Percentiles rank a stretch among this genome's conserved stretches.
Evolutionary conservation across 2,329 filamentous ascomycete species (phyloP).

Genomic region (Colletotrichum sp.): DNA sequence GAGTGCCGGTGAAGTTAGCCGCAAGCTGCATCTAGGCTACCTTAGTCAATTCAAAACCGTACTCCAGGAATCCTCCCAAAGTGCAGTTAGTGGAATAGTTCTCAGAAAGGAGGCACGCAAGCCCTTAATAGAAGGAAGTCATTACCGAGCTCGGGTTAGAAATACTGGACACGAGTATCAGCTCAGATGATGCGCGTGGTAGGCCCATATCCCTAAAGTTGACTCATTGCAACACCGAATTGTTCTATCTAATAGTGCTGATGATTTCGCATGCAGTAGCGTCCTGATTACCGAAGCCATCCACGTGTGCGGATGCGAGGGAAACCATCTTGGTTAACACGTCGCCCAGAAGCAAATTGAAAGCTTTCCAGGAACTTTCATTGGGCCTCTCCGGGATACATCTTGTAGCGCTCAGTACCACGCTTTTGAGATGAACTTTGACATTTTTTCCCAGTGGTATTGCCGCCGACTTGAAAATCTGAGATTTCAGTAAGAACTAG

Average conservation of each 20-base stretch:
- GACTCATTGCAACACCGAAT: background rate
- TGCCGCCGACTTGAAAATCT: slow-evolving; percentile 35
- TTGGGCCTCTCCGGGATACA: slow-evolving; percentile 36
- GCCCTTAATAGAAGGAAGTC: slow-evolving; percentile 23
- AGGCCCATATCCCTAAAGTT: no score
- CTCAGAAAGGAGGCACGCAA: background rate
- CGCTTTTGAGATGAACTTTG: background rate
- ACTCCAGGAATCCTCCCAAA: background rate
- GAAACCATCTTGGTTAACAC: slow-evolving; percentile 32
- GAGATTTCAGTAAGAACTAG: slow-evolving; percentile 31
- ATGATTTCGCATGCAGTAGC: slow-evolving; percentile 29
- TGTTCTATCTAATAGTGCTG: background rate
- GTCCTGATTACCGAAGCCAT: slow-evolving; percentile 29
- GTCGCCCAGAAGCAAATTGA: slow-evolving; percentile 35
- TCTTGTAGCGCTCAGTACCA: slow-evolving; percentile 28
- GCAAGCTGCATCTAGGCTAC: slow-evolving; percentile 47
- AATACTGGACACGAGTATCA: slow-evolving; percentile 9
- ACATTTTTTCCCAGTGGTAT: background rate
- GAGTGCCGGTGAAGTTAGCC: slow-evolving; percentile 50
- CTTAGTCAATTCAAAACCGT: background rate
- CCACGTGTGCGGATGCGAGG: slow-evolving; percentile 33
- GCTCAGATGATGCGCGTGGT: slow-evolving; percentile 12
- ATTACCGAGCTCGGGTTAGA: slow-evolving; percentile 28
- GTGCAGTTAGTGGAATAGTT: background rate
- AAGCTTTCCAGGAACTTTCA: slow-evolving; percentile 30